phyloP scores from a whole-genome alignment of 1,284 basidiomycete genomes.

The Apiotrichum akiyoshidainum region DNA sequence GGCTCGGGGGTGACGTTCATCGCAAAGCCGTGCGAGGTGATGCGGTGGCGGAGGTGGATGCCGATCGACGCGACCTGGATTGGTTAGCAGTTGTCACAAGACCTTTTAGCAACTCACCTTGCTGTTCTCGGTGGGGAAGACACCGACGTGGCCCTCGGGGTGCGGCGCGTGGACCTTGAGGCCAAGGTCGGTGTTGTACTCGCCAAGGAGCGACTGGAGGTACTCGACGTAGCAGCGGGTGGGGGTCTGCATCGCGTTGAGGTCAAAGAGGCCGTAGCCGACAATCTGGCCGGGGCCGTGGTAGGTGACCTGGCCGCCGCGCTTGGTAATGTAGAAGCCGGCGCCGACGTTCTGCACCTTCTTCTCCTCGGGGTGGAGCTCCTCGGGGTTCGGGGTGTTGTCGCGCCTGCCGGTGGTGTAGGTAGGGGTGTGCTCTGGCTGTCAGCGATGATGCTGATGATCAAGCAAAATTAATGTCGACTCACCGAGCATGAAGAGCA shows the following conservation, averaged over 20 bases:
- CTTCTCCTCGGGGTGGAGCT: conserved; percentile 62
- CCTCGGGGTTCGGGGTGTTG: conserved; percentile 52
- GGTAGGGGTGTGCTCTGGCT: conserved; percentile 76
- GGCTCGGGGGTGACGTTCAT: conserved; percentile 84
- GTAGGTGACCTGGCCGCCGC: conserved; percentile 93
- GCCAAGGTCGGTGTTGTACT: conserved; percentile 35
- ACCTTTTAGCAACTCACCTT: conserved; percentile 45
- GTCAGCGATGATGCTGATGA: conserved; percentile 48
- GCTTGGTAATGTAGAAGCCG: conserved; percentile 75
- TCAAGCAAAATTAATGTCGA: no score
- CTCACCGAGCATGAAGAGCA: conserved; percentile 54
- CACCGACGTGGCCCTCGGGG: conserved; percentile 51
- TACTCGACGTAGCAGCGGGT: conserved; percentile 55
- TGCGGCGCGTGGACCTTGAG: conserved; percentile 47
- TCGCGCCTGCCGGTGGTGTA: conserved; percentile 91
- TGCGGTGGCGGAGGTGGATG: conserved; percentile 88
- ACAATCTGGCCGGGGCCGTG: conserved; percentile 97
- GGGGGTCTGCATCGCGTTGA: conserved; percentile 57
- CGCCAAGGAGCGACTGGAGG: conserved; percentile 49
- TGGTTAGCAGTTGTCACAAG: not conserved
- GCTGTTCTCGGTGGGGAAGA: conserved; percentile 44
- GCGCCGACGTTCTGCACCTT: conserved; percentile 74
- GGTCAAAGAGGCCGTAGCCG: conserved; percentile 89
- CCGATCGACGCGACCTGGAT: conserved; percentile 88
- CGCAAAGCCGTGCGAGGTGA: conserved; percentile 93